Conservation (phyloP, 441 rosid genomes). For the Erodium trifolium region DNA sequence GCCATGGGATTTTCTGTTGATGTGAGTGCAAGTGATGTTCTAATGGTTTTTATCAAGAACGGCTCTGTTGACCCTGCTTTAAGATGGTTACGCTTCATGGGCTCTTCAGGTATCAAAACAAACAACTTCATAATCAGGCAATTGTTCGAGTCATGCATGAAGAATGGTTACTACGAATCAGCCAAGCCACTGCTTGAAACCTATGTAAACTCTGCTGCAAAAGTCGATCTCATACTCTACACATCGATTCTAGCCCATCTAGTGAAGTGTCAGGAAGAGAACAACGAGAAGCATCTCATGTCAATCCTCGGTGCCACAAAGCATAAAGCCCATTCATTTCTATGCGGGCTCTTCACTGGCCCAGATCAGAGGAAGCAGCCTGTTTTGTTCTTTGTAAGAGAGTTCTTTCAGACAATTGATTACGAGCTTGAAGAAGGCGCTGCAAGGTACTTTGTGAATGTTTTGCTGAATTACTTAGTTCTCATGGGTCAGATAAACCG, state of each 20-base stretch:
- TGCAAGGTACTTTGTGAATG: conserved; percentile 84
- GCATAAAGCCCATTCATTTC: conserved; percentile 78
- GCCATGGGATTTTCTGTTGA: conserved; percentile 85
- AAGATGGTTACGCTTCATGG: conserved; percentile 93
- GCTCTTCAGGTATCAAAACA: conserved; percentile 82
- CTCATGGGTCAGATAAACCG: conserved; percentile 95
- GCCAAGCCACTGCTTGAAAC: conserved; percentile 83
- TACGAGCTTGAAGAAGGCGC: conserved; percentile 94
- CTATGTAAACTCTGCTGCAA: conserved; percentile 66
- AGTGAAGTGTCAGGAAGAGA: conserved; percentile 83
- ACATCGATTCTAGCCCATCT: conserved; percentile 92
- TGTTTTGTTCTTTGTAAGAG: conserved; percentile 72
- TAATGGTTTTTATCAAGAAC: conserved; percentile 90
- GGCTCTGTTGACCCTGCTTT: conserved; percentile 83
- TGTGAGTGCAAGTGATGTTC: conserved; percentile 87
- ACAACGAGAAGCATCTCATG: conserved; percentile 82
- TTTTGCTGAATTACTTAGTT: conserved; percentile 89
- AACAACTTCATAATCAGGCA: conserved; percentile 89
- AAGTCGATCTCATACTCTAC: conserved; percentile 88
- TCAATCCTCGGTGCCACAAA: conserved; percentile 70
- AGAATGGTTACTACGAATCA: conserved; percentile 71
- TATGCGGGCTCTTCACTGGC: conserved; percentile 92
- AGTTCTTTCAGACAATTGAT: conserved; percentile 80
- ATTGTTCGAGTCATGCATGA: conserved; percentile 92
- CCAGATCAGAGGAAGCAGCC: conserved; percentile 91